Evolutionary conservation across 805 yeast genomes (phyloP).

Genomic region (Priceomyces haplophilus): DNA sequence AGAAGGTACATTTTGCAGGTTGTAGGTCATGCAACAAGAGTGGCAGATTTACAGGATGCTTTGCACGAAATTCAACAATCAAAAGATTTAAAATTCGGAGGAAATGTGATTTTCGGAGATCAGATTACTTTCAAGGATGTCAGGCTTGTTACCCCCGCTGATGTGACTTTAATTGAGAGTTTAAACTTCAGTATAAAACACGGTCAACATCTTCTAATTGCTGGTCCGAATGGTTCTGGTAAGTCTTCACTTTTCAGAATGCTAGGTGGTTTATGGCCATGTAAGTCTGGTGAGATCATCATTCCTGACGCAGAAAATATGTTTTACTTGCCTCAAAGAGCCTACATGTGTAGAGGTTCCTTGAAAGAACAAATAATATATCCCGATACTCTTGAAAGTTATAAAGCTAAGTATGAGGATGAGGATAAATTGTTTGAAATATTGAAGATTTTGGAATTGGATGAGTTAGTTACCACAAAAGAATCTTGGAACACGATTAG

Average conservation of each 20-base stretch:
- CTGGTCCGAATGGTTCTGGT: conserved; percentile 97
- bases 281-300: conserved; percentile 52
- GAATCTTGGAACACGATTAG: conserved; percentile 62
- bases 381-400: conserved; percentile 69
- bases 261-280: conserved; percentile 93
- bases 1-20: conserved; percentile 82
- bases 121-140: conserved; percentile 70
- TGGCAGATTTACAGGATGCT: conserved; percentile 64
- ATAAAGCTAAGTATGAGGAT: conserved; percentile 35
- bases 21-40: conserved; percentile 75
- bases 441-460: conserved; percentile 55
- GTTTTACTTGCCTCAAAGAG: conserved; percentile 90
- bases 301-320: conserved; percentile 66
- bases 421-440: conserved; percentile 53
- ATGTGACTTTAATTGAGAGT: conserved; percentile 64
- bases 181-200: conserved; percentile 69
- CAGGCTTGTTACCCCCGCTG: conserved; percentile 83
- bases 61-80: conserved; percentile 46
- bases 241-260: conserved; percentile 89
- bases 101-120: conserved; percentile 38
- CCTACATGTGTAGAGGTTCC: conserved; percentile 77
- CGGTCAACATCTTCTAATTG: conserved; percentile 83
- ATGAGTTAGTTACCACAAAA: conserved; percentile 44
- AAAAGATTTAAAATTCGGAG: conserved; percentile 7
- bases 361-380: conserved; percentile 86